Percentiles rank a stretch among this genome's conserved stretches.
These are phyloP conservation scores for Paratinospora sagittata DNA, from an alignment of 164 flowering plant species.

Conservation along the genomic window DNA sequence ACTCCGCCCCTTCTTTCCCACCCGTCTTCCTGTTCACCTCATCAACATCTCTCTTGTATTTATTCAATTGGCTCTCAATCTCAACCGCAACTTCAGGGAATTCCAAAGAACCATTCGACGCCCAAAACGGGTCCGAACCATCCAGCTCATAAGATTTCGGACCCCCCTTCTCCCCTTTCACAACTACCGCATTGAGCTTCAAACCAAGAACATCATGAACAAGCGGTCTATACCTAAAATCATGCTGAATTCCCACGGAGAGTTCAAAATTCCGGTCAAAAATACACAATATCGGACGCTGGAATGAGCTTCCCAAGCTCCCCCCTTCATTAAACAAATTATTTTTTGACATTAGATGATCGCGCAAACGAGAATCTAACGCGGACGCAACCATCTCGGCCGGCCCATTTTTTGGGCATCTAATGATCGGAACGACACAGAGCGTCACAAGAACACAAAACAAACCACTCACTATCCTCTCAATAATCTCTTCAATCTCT, in stretches of 20 bases:
- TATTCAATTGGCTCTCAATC: conserved; percentile 81
- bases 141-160: conserved; percentile 72
- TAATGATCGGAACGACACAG: conserved; percentile 83
- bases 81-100: conserved; percentile 96
- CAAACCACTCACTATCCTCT: conserved; percentile 65
- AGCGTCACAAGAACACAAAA: conserved; percentile 85
- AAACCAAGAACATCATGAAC: conserved; percentile 94
- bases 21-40: conserved; percentile 91
- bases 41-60: conserved; percentile 93
- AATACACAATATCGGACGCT: conserved; percentile 82
- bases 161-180: conserved; percentile 85
- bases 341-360: conserved; percentile 79
- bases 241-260: conserved; percentile 85
- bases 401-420: conserved; percentile 88
- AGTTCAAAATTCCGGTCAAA: conserved; percentile 90
- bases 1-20: conserved; percentile 64
- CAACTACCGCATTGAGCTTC: conserved; percentile 73
- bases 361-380: conserved; percentile 72
- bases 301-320: conserved; percentile 57
- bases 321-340: conserved; percentile 87
- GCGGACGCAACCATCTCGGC: conserved; percentile 94
- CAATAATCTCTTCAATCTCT: conserved; percentile 84
- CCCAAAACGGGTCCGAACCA: conserved; percentile 79
- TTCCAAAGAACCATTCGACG: conserved; percentile 64
- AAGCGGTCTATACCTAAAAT: conserved; percentile 84